Evolutionary conservation across 73 alveolate genomes (phyloP).

Genomic region (Symbiodinium natans): DNA sequence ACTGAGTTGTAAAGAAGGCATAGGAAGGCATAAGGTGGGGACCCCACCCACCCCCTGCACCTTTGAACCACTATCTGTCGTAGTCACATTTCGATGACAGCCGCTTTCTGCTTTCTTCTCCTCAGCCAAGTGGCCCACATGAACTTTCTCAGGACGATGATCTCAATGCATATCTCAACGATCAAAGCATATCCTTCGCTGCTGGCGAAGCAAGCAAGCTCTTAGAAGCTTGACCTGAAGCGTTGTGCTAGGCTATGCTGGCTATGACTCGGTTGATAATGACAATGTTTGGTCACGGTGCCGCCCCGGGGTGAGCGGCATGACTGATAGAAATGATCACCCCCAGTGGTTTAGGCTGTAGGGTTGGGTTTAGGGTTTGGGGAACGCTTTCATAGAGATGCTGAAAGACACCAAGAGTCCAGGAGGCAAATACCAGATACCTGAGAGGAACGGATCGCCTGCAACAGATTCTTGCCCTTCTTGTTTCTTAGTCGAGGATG

Average conservation of each 20-base stretch:
- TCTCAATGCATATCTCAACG: slow-evolving; percentile 59
- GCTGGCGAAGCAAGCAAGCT: no score
- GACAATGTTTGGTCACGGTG: no score
- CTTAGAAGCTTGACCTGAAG: no score
- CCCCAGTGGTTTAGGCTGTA: no score
- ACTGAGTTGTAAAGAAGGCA: no score
- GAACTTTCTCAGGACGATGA: slow-evolving; percentile 39
- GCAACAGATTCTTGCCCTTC: no score
- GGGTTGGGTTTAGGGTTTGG: background rate
- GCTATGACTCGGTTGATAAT: no score
- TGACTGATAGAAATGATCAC: background rate
- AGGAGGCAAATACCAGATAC: slow-evolving; percentile 58
- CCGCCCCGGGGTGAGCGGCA: background rate
- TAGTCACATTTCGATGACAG: no score
- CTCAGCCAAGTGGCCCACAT: slow-evolving; percentile 50
- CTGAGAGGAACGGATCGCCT: slow-evolving; percentile 74
- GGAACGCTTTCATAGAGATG: background rate
- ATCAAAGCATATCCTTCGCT: slow-evolving; percentile 50
- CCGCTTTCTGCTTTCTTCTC: background rate
- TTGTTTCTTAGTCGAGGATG: no score
- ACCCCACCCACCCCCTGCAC: no score
- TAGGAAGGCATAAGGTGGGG: no score
- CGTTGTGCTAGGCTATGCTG: background rate
- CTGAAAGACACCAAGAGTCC: background rate
- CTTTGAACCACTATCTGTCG: no score